Conservation (phyloP, 2,329 filamentous ascomycete genomes). For the Fusarium hainanense region DNA sequence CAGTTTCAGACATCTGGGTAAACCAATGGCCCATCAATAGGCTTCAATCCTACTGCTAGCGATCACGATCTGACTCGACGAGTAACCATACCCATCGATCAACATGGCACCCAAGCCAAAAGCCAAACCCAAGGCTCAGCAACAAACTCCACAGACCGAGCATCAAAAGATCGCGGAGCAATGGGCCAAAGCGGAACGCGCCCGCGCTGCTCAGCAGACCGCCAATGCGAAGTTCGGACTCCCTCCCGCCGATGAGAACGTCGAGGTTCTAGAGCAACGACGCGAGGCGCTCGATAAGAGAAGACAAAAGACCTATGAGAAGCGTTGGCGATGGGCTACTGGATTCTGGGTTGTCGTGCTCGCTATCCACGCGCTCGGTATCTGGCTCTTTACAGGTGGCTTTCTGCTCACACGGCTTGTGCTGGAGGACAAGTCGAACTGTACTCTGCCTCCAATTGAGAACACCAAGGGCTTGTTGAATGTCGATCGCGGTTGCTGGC, state of each 20-base stretch:
- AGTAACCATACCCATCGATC: constrained; percentile 35
- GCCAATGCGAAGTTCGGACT: constrained; percentile 46
- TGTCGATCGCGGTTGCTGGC: constrained; percentile 84
- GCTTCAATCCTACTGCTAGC: constrained; percentile 27
- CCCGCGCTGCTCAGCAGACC: constrained; percentile 58
- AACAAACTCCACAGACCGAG: constrained; percentile 51
- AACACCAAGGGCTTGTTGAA: constrained; percentile 54
- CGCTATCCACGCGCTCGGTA: constrained; percentile 80
- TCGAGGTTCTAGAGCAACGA: constrained; percentile 56
- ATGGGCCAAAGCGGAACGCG: constrained; percentile 64
- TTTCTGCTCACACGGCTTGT: constrained; percentile 91
- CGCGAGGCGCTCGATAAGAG: constrained; percentile 60
- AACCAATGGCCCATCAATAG: constrained; percentile 45
- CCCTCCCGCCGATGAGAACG: constrained; percentile 49
- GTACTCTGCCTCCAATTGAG: constrained; percentile 74
- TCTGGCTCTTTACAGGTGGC: constrained; percentile 93
- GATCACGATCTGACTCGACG: constrained; percentile 21
- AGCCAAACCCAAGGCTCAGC: constrained; percentile 44
- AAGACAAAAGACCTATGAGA: constrained; percentile 62
- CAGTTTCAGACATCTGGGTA: constrained; percentile 19
- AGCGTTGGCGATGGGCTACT: constrained; percentile 67
- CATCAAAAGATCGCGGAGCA: constrained; percentile 65
- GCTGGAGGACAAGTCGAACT: constrained; percentile 79
- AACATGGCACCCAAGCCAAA: constrained; percentile 46
- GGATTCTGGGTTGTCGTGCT: constrained; percentile 78